These are phyloP conservation scores for Apiotrichum montevideense DNA, from an alignment of 1,284 basidiomycete genomes.

Conservation along the genomic window DNA sequence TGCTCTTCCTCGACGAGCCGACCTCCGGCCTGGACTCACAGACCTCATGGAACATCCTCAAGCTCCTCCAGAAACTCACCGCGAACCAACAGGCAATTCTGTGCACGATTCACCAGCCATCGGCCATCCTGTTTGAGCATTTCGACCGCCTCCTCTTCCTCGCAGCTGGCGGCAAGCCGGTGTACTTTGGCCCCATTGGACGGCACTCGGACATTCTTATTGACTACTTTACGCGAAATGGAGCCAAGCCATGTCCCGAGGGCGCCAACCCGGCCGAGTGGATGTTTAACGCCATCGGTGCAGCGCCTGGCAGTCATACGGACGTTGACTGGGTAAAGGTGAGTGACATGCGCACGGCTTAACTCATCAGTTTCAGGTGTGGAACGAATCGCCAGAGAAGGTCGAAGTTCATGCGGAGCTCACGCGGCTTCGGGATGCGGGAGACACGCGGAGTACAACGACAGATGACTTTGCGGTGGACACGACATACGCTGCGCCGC, in stretches of 20 bases:
- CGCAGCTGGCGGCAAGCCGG: constrained; percentile 41
- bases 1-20: constrained; percentile 49
- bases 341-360: too few relatives aligned
- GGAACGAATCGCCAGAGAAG: constrained; percentile 53
- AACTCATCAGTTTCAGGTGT: constrained; percentile 43
- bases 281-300: constrained; percentile 57
- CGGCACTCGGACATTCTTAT: constrained; percentile 47
- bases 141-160: constrained; percentile 44
- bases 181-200: constrained; percentile 31
- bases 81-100: constrained; percentile 66
- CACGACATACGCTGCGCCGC: constrained; percentile 50
- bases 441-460: constrained; percentile 26
- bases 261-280: constrained; percentile 34
- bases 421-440: constrained; percentile 43
- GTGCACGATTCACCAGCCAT: constrained; percentile 49
- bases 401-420: constrained; percentile 47
- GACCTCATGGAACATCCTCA: constrained; percentile 19
- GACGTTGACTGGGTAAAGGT: constrained; percentile 62
- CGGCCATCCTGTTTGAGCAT: constrained; percentile 41
- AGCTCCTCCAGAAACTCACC: constrained; percentile 22
- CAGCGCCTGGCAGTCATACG: constrained; percentile 56
- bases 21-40: constrained; percentile 32
- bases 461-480: constrained; percentile 20
- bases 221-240: constrained; percentile 18
- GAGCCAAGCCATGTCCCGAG: constrained; percentile 17